These are phyloP conservation scores for Leptographium lundbergii DNA, from an alignment of 2,329 filamentous ascomycete genomes.

Conservation along the genomic window DNA sequence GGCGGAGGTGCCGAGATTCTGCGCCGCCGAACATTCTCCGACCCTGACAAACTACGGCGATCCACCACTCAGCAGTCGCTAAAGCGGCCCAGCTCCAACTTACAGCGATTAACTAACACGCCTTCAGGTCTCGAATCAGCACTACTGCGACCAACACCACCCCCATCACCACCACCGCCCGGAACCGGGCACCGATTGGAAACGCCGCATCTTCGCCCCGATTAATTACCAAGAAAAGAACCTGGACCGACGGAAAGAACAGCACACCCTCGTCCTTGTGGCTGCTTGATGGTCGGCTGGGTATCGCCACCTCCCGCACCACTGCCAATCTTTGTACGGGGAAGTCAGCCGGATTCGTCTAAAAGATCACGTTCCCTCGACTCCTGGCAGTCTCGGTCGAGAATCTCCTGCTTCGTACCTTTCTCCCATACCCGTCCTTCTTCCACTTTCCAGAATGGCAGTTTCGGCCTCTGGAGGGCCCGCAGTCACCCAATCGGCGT, in stretches of 20 bases:
- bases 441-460: conserved; percentile 15
- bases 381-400: not conserved
- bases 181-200: not conserved
- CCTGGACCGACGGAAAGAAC: not conserved
- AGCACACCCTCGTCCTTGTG: not conserved
- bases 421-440: not conserved
- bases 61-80: not conserved
- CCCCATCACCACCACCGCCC: not conserved
- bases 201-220: not conserved
- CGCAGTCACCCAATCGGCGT: conserved; percentile 17
- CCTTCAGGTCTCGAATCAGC: not conserved
- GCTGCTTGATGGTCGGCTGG: not conserved
- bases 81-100: not conserved
- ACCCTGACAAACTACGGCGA: not conserved
- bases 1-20: not conserved
- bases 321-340: not conserved
- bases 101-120: not conserved
- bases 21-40: not conserved
- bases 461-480: conserved; percentile 17
- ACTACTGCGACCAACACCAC: not conserved
- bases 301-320: not conserved
- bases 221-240: not conserved
- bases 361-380: not conserved
- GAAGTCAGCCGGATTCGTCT: not conserved
- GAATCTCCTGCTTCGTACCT: not conserved